Evolutionary conservation across 1,284 basidiomycete genomes (phyloP), one percentile per base, ranked within the genome.

Genomic region (Ganoderma resinaceum): DNA sequence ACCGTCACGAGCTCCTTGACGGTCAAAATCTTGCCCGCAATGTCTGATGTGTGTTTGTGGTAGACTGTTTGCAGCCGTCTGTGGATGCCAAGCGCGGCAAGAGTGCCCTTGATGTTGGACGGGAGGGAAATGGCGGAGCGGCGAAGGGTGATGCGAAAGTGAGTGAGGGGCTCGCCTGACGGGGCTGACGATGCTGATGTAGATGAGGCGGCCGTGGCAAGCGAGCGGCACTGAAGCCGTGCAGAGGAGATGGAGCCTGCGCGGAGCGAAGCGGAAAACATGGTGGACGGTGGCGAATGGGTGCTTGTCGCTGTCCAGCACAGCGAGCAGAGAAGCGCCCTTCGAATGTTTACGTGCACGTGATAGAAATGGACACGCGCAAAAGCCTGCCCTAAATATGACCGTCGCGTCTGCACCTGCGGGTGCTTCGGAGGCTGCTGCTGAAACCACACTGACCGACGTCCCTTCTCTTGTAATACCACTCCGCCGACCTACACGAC

Each of bases 1-100:
- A 96, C 95, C 75, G 91, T 89, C n/a, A 96, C 86, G 42, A 96
- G 82, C 82, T 96, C 95, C 84, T 96, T 96, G 66, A 96, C 89
- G 16, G 83, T 82, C 49, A 96, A 83, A 62, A 96, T 94, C 78
- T 93, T 94, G 31, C 95, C 95, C 0, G 94, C 95, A 29, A 89
- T 85, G 69, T 92, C 91, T 0, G 90, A 88, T 0, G 85, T 85
- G 72, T 95, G 92, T 8, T 82, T 81, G 70, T 93, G 91, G 79
- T 91, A 96, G 43, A 96, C 94, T 0, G 91, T 95, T 76, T 95
- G 93, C 80, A 92, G 86, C 37, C 95, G 87, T 69, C 91, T 83
- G 78, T 92, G 91, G 63, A 96, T 84, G 0, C 95, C 95, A 1
- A 96, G 87, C 0, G 93, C 87, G 26, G 87, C 84, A 26, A 96